These are phyloP conservation scores for Xylaria telfairii DNA, from an alignment of 495 filamentous ascomycete species.

Conservation along the genomic window DNA sequence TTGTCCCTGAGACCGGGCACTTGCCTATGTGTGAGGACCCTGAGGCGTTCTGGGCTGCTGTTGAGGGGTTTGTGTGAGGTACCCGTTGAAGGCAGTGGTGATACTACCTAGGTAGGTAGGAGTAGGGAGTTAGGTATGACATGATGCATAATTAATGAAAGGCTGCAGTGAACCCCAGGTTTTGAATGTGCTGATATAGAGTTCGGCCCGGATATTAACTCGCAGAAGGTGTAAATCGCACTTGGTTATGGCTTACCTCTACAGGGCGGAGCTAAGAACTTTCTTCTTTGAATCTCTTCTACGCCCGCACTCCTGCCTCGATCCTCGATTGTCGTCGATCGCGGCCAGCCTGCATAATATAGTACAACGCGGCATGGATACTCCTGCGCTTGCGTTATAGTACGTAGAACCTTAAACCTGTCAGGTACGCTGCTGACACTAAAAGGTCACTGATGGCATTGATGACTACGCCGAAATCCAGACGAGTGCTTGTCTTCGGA, in stretches of 20 bases:
- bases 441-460: too few relatives aligned
- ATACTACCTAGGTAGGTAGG: background rate
- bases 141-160: background rate
- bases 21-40: constrained; percentile 84
- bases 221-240: too few relatives aligned
- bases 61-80: constrained; percentile 59
- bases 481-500: too few relatives aligned
- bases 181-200: background rate
- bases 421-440: too few relatives aligned
- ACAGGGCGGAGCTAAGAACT: too few relatives aligned
- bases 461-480: too few relatives aligned
- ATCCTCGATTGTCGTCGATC: background rate
- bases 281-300: too few relatives aligned
- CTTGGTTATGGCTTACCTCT: too few relatives aligned
- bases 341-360: background rate
- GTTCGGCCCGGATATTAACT: background rate
- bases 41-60: constrained; percentile 65
- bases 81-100: background rate
- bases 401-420: too few relatives aligned
- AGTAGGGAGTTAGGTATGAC: background rate
- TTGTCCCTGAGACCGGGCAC: constrained; percentile 73
- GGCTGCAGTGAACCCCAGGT: background rate
- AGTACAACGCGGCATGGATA: background rate
- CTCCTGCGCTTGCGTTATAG: too few relatives aligned
- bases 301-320: too few relatives aligned